Evolutionary conservation across 2,329 filamentous ascomycete species (phyloP).

Genomic region (Colletotrichum noveboracense): DNA sequence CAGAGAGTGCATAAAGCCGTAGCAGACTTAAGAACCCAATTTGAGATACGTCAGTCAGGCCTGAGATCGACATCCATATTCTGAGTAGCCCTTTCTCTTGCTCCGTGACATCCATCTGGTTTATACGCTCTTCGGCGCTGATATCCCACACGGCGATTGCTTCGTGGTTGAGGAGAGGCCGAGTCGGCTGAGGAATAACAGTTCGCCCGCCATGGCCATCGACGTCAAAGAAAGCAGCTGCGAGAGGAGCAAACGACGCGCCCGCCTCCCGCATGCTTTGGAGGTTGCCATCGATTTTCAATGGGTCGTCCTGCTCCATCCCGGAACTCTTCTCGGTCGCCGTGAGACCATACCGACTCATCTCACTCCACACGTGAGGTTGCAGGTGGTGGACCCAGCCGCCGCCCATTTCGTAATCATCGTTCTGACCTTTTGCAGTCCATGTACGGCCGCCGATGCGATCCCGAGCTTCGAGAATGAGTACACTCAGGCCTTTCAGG

Average conservation of each 20-base stretch:
- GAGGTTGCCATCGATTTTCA: neutral
- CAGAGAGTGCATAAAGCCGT: neutral
- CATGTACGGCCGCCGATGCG: neutral
- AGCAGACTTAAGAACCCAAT: neutral
- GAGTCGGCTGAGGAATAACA: neutral
- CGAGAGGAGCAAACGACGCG: neutral
- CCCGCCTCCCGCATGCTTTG: neutral
- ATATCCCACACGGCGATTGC: neutral
- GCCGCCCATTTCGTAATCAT: neutral
- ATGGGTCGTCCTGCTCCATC: neutral
- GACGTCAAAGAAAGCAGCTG: neutral
- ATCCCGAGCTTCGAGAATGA: neutral
- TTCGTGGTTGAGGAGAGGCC: neutral
- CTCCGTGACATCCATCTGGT: neutral
- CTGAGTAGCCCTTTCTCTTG: neutral
- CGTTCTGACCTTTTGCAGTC: neutral
- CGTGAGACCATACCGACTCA: neutral
- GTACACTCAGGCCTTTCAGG: neutral
- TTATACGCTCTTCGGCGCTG: neutral
- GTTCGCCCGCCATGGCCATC: neutral
- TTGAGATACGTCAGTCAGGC: neutral
- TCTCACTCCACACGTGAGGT: neutral
- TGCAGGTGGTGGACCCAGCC: neutral
- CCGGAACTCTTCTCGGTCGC: neutral
- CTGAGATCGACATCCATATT: neutral